Conservation (phyloP, 331 rosid species). For the Quercus lobata region DNA sequence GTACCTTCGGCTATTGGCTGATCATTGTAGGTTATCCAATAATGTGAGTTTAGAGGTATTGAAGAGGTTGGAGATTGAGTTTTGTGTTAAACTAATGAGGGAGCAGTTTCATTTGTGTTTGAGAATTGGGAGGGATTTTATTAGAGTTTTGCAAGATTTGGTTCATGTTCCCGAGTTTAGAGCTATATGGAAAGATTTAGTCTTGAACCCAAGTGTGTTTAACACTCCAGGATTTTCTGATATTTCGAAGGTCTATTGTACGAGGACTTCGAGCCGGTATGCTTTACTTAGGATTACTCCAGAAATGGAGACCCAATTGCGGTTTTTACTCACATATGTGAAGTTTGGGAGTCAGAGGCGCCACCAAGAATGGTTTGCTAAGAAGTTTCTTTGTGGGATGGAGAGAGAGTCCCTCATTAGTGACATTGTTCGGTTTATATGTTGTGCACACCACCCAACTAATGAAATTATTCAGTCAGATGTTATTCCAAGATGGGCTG, state of each 20-base stretch:
- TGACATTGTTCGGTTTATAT: slow-evolving; percentile 69
- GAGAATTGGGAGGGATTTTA: slow-evolving; percentile 68
- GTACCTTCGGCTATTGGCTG: slow-evolving; percentile 61
- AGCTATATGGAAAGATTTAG: too few relatives aligned
- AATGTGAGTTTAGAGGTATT: slow-evolving; percentile 38
- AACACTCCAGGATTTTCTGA: slow-evolving; percentile 35
- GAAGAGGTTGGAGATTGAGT: slow-evolving; percentile 50
- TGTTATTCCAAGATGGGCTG: slow-evolving; percentile 79
- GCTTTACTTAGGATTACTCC: slow-evolving; percentile 60
- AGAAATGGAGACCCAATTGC: slow-evolving; percentile 63
- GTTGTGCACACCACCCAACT: slow-evolving; percentile 80
- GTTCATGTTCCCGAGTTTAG: too few relatives aligned
- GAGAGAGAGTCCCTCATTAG: slow-evolving; percentile 50
- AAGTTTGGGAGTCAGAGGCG: slow-evolving; percentile 63
- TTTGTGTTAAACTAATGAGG: slow-evolving; percentile 56
- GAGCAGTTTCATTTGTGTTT: slow-evolving; percentile 59
- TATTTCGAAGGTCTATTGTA: slow-evolving; percentile 57
- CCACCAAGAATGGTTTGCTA: slow-evolving; percentile 63
- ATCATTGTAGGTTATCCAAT: slow-evolving; percentile 39
- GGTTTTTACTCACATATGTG: slow-evolving; percentile 65
- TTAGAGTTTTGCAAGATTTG: slow-evolving; percentile 41
- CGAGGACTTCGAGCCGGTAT: slow-evolving; percentile 49
- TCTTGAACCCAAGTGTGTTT: slow-evolving; percentile 14
- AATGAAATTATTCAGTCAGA: slow-evolving; percentile 80
- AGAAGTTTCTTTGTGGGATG: slow-evolving; percentile 49